phyloP scores from a whole-genome alignment of 768 basidiomycete species.

The Kwoniella shandongensis region DNA sequence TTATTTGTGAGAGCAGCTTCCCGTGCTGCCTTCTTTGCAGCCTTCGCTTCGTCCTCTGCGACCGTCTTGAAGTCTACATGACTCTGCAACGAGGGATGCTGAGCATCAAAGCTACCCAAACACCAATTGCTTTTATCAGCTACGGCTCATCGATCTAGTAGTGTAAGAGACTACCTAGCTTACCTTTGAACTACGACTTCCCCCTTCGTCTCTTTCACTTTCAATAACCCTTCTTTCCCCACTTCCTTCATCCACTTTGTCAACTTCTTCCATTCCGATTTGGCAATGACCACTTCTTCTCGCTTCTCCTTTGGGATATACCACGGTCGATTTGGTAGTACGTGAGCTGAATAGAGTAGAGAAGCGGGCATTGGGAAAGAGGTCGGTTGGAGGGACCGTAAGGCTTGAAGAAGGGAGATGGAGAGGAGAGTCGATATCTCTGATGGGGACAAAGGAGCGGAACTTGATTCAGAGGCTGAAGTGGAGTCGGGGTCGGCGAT shows the following conservation, averaged over 20 bases:
- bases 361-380: constrained; percentile 76
- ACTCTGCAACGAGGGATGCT: constrained; percentile 61
- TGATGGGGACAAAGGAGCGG: constrained; percentile 9
- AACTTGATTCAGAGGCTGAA: constrained; percentile 1
- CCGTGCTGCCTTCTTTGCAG: constrained; percentile 62
- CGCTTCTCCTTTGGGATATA: constrained; percentile 56
- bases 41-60: constrained; percentile 65
- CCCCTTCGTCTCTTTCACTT: constrained; percentile 64
- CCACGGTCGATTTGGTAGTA: constrained; percentile 79
- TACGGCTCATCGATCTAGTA: no score
- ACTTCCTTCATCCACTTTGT: constrained; percentile 73
- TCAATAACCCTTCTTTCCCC: constrained; percentile 72
- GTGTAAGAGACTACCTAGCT: no score
- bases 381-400: constrained; percentile 57
- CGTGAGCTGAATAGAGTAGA: constrained; percentile 69
- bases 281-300: constrained; percentile 61
- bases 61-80: constrained; percentile 64
- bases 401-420: constrained; percentile 37
- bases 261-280: constrained; percentile 76
- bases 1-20: constrained; percentile 57
- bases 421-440: constrained; percentile 43
- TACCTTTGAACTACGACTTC: constrained; percentile 53
- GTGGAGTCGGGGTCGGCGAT: constrained; percentile 7
- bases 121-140: no score
- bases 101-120: constrained; percentile 60